Evolutionary conservation across 1,284 basidiomycete species (phyloP), one percentile per base, ranked within the genome.

Genomic region (Volvariella volvacea): DNA sequence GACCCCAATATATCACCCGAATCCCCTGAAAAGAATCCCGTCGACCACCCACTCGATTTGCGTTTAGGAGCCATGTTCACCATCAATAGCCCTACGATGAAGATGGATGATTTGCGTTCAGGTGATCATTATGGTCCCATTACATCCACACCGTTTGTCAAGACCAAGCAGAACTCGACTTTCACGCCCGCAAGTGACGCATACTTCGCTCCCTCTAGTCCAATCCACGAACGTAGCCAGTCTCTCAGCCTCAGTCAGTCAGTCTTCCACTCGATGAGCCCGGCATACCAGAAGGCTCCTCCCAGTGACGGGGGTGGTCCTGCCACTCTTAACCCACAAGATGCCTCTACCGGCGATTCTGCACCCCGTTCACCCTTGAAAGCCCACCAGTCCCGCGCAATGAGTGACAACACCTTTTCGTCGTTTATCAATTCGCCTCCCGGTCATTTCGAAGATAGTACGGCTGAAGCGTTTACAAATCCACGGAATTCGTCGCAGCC

Each of bases 241-340:
- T 81, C 80, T 1, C 80, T 80, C 58, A 79, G 76, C 53, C 72
- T 79, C 44, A 77, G 78, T 3, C 76, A 80, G 55, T 74, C 75
- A 1, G 63, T 77, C 2, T 82, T 80, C 58, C 74, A 70, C 50
- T 73, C 73, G 0, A 63, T 70, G 55, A 56, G 52, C 4, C 53
- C 53, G 43, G 44, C 43, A 51, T 55, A 52, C 50, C 49, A 52
- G 46, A 52, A 43, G 31, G 51, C 47, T 53, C 44, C 46, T 55
- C 48, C 44, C 55, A 43, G 50, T 50, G 22, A 16, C 48, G 30
- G 46, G 47, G 30, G 51, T 48, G 19, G 55, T 55, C 19, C 46
- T 57, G 8, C 53, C 59, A 21, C 52, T 44, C 36, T 61, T 60
- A 6, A 40, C 56, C 60, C 4, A 16, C 51, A 60, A 1, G 54